Evolutionary conservation across 2,329 filamentous ascomycete genomes (phyloP), one percentile per base, ranked within the genome.

Genomic region (Thelonectria discophora): DNA sequence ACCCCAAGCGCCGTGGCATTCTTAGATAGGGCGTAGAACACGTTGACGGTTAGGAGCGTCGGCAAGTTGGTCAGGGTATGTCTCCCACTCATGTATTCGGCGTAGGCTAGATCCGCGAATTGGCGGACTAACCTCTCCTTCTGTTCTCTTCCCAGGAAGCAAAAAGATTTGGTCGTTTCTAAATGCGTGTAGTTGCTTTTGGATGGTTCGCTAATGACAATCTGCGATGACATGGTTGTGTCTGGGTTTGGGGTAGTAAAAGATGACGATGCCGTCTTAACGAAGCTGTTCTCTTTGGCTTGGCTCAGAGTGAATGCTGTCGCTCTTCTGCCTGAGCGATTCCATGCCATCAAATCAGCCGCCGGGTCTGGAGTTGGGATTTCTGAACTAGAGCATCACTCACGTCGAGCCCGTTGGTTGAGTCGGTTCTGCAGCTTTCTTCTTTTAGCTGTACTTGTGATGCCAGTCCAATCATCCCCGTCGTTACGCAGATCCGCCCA

Each of bases 381-480:
- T 1, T 18, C 13, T 5, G 8, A 34, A 24, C 24, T 24, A 24
- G 24, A 34, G 32, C 9, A 32, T 5, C 34, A 47, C 53, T 55
- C 45, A 68, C 69, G 60, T n/a, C 64, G 65, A 17, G 68, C 68
- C 53, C 74, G 60, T 50, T 63, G 72, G 63, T 73, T 69, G 2
- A 60, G 55, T 2, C 65, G 60, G 60, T 73, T 74, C 53, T 74
- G 69, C 13, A 68, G 47, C 51, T 67, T 68, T 37, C 69, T 66
- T 21, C 69, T 67, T 56, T 72, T 62, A 1, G 63, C 63, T 1
- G 69, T 67, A 54, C 68, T 72, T 4, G 67, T 73, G 8, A 74
- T 66, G 6, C 75, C 75, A 1, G 71, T 77, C 75, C 75, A 77
- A 52, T 77, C 75, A 40, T 77, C 74, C 13, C 24, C 20, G 12